Evolutionary conservation across 495 filamentous ascomycete genomes (phyloP), one percentile per base, ranked within the genome.

Genomic region (Tuber magnatum): DNA sequence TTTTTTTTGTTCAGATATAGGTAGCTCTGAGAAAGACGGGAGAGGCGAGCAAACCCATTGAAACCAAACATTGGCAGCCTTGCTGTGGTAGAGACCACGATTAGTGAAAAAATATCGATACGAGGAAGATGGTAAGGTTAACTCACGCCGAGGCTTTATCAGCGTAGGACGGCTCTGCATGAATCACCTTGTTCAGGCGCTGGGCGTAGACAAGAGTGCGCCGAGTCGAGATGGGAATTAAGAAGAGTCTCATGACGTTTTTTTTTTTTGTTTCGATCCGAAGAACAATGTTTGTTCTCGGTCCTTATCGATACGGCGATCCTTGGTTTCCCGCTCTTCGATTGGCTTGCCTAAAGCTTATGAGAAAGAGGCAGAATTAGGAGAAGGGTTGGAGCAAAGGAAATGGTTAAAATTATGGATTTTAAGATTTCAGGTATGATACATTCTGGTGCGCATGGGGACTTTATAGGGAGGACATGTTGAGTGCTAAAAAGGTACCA

Each of bases 191-290:
- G 65, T 81, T 85, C 71, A 94, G 84, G 69, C 90, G 89, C 82
- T 96, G 91, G 85, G 93, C 93, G 87, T 97, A 99, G 74, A 99
- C 90, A 70, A 99, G 88, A n/a, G 92, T 92, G 79, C 93, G 90
- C 81, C 91, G 87, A 16, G 93, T 97, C 71, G 94, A 97, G 81
- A 99, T 93, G 70, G 95, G 95, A 75, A 99, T 88, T 73, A 99
- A 90, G 86, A 94, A 97, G 83, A 99, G 89, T 84, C 94, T 92
- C 95, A 99, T 98, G 72, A 86, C 61, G 79, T 32, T 65, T 65
- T 20, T 35, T 65, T 32, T 65, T 65, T 20, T 35, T 65, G 28
- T 65, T 65, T 65, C 14, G 32, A 35, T 65, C 28, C 28, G 28
- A 35, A 65, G 56, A 65, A 35, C 28, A 65, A 65, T 35, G 56